These are phyloP conservation scores for Marasmius tenuissimus DNA, from an alignment of 1,284 basidiomycete genomes.

Conservation along the genomic window DNA sequence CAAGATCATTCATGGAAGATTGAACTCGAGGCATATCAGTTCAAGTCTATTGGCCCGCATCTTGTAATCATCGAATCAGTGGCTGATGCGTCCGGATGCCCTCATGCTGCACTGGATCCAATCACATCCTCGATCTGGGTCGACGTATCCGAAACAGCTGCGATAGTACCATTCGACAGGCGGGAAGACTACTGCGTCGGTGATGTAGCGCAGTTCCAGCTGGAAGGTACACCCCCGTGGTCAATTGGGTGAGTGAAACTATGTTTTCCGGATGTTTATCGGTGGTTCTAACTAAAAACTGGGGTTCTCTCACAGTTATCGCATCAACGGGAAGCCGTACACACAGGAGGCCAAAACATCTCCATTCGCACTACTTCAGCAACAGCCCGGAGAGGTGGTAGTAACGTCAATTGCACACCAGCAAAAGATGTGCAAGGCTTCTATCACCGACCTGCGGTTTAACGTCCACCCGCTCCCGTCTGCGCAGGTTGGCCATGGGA, in stretches of 20 bases:
- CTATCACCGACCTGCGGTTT: constrained; percentile 76
- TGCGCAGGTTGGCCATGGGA: constrained; percentile 86
- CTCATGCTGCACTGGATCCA: constrained; percentile 68
- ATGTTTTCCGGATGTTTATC: neutral
- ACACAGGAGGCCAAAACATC: constrained; percentile 77
- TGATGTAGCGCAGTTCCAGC: constrained; percentile 86
- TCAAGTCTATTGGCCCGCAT: constrained; percentile 80
- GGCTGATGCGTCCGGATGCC: constrained; percentile 79
- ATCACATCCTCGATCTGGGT: constrained; percentile 68
- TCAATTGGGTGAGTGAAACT: constrained; percentile 67
- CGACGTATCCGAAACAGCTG: constrained; percentile 93
- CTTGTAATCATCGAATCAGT: constrained; percentile 76
- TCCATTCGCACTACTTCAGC: constrained; percentile 82
- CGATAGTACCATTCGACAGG: constrained; percentile 83
- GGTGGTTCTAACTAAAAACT: neutral
- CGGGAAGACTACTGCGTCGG: constrained; percentile 88
- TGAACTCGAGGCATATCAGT: constrained; percentile 69
- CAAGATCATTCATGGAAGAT: constrained; percentile 73
- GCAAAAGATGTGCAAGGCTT: constrained; percentile 84
- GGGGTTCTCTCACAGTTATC: constrained; percentile 61
- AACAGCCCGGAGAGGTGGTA: constrained; percentile 79
- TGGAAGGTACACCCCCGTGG: constrained; percentile 97
- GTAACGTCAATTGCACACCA: constrained; percentile 89
- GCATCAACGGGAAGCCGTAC: constrained; percentile 75
- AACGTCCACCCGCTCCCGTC: constrained; percentile 83